These are phyloP conservation scores for Carpinus fangiana DNA, from an alignment of 306 rosid species.

Conservation along the genomic window DNA sequence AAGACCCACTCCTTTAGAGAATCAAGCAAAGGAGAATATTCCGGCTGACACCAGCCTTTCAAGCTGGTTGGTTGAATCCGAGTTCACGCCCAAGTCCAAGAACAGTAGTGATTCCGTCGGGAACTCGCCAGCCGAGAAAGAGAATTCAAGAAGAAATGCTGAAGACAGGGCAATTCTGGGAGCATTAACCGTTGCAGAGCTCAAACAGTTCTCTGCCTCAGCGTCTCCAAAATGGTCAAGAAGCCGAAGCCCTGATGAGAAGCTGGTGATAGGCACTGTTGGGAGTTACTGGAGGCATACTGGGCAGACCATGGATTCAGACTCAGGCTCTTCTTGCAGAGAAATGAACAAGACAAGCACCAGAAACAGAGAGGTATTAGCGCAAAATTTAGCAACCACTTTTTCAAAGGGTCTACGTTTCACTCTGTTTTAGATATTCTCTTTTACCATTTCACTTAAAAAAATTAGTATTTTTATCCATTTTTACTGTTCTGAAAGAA, in stretches of 20 bases:
- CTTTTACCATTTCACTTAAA: too few relatives aligned
- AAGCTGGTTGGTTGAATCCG: conserved; percentile 75
- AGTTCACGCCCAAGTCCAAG: conserved; percentile 39
- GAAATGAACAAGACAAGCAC: conserved; percentile 18
- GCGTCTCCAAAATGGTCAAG: conserved; percentile 37
- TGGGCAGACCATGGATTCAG: conserved; percentile 44
- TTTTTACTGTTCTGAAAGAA: too few relatives aligned
- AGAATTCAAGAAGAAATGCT: conserved; percentile 31
- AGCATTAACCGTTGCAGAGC: conserved; percentile 57
- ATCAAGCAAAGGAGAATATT: conserved; percentile 64
- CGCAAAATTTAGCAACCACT: too few relatives aligned
- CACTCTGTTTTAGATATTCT: too few relatives aligned
- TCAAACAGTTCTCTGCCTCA: conserved; percentile 37
- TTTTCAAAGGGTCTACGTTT: too few relatives aligned
- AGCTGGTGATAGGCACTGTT: conserved; percentile 63
- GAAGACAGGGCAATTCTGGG: conserved; percentile 66
- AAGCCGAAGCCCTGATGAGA: conserved; percentile 52
- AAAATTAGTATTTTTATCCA: too few relatives aligned
- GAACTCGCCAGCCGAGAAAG: conserved; percentile 33
- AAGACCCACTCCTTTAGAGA: conserved; percentile 13
- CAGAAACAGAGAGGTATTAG: conserved; percentile 31
- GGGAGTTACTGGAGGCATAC: conserved; percentile 81
- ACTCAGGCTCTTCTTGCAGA: conserved; percentile 27
- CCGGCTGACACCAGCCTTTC: conserved; percentile 78
- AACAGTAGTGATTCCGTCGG: conserved; percentile 35